Percentiles rank a stretch among this genome's conserved stretches.
phyloP scores from a whole-genome alignment of 75 land plant genomes.

The Selaginella tamariscina region DNA sequence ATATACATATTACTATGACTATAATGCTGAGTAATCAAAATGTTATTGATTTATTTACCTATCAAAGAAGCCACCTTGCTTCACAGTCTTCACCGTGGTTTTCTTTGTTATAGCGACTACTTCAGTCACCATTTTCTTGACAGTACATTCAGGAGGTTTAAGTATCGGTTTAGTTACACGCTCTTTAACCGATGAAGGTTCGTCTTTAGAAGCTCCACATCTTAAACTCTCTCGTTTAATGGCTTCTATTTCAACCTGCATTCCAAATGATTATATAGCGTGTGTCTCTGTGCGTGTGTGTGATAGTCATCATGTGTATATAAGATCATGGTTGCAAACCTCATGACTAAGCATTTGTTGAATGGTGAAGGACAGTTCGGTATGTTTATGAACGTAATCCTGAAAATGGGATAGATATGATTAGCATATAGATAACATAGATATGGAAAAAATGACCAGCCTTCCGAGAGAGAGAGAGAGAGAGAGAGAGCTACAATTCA shows the following conservation, averaged over 20 bases:
- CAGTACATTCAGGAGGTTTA: background rate
- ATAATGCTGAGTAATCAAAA: no score
- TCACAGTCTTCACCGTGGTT: background rate
- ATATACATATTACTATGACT: no score
- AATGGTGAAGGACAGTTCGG: conserved; percentile 46
- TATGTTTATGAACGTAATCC: conserved; percentile 40
- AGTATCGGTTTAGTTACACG: background rate
- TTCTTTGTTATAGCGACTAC: background rate
- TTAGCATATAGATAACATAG: no score
- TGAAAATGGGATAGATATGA: no score
- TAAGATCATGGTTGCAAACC: no score
- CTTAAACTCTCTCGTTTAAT: conserved; percentile 15
- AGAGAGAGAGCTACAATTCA: background rate
- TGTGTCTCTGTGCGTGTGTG: background rate
- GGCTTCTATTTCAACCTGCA: conserved; percentile 17
- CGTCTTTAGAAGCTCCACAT: no score
- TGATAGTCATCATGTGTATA: no score
- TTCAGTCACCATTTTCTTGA: background rate
- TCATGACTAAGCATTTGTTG: conserved; percentile 76
- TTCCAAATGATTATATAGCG: background rate
- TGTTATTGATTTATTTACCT: no score
- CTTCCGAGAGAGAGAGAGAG: no score
- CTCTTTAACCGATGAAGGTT: no score
- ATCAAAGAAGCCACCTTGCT: background rate
- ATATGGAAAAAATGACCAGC: no score